phyloP scores from a whole-genome alignment of 805 yeast genomes.

The Torulaspora indica region DNA sequence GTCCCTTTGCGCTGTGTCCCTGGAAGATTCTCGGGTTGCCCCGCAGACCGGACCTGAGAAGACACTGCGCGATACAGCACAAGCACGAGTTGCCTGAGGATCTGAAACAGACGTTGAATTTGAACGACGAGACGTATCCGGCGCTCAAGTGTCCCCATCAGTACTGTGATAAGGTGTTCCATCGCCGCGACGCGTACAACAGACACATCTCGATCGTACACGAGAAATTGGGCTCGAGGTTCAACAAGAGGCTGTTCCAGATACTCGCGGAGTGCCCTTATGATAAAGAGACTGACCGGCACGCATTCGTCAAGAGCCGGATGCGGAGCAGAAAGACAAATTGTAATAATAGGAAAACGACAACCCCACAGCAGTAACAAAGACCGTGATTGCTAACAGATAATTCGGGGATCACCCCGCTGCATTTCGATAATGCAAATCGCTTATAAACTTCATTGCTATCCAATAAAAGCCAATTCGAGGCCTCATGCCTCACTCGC shows the following conservation, averaged over 20 bases:
- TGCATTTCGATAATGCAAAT: too few species aligned
- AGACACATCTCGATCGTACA: slow-evolving; percentile 54
- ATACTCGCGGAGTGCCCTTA: slow-evolving; percentile 28
- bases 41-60: slow-evolving; percentile 44
- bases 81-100: slow-evolving; percentile 29
- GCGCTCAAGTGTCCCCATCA: slow-evolving; percentile 32
- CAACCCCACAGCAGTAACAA: background rate
- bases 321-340: slow-evolving; percentile 10
- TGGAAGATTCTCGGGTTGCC: slow-evolving; percentile 49
- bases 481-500: too few species aligned
- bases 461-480: too few species aligned
- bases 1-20: slow-evolving; percentile 45
- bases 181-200: slow-evolving; percentile 49
- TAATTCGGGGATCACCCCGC: background rate
- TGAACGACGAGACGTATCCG: slow-evolving; percentile 32
- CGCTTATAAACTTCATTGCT: background rate
- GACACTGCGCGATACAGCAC: slow-evolving; percentile 50
- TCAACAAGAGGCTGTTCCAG: slow-evolving; percentile 36
- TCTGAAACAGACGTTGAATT: slow-evolving; percentile 27
- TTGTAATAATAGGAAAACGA: slow-evolving; percentile 2
- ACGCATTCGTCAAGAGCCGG: slow-evolving; percentile 12
- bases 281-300: slow-evolving; percentile 13
- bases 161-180: slow-evolving; percentile 46
- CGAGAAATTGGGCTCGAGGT: slow-evolving; percentile 38
- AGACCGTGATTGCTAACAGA: slow-evolving; percentile 1